Evolutionary conservation across 139 green algal species (phyloP).

Genomic region (Picochlorum sp.): DNA sequence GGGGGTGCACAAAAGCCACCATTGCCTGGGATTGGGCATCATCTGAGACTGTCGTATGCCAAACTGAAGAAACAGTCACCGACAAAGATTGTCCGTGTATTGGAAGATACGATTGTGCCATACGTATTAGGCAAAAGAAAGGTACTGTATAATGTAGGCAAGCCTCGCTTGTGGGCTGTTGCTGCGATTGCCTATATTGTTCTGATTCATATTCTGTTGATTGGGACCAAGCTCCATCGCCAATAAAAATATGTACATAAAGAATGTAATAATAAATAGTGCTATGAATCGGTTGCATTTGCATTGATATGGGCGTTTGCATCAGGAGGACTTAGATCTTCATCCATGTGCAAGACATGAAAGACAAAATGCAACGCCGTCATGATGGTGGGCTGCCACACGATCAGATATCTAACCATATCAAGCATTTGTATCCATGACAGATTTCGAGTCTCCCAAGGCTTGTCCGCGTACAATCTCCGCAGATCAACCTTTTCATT

Average conservation of each 20-base stretch:
- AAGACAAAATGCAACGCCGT: constrained; percentile 41
- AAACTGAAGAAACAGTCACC: too few species aligned
- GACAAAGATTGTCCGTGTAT: too few species aligned
- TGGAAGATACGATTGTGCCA: too few species aligned
- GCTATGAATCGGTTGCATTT: too few species aligned
- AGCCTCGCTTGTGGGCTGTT: not conserved
- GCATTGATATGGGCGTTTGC: too few species aligned
- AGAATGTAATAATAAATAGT: constrained; percentile 5
- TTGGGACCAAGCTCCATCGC: constrained; percentile 1
- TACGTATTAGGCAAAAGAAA: not conserved
- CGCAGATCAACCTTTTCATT: constrained; percentile 68
- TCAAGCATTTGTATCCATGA: constrained; percentile 74
- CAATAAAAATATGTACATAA: not conserved
- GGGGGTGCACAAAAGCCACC: too few species aligned
- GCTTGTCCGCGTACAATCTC: constrained; percentile 42
- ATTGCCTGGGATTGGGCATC: too few species aligned
- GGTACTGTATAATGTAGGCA: not conserved
- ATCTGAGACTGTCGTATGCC: too few species aligned
- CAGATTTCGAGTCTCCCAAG: constrained; percentile 66
- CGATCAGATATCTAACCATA: constrained; percentile 60
- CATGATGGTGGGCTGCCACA: constrained; percentile 65
- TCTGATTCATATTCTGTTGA: constrained; percentile 1
- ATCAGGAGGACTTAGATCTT: not conserved
- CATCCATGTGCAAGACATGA: constrained; percentile 34
- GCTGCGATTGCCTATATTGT: not conserved